Base-by-base conservation (phyloP, 106 monocot genomes). In the Narthecium ossifragum region DNA sequence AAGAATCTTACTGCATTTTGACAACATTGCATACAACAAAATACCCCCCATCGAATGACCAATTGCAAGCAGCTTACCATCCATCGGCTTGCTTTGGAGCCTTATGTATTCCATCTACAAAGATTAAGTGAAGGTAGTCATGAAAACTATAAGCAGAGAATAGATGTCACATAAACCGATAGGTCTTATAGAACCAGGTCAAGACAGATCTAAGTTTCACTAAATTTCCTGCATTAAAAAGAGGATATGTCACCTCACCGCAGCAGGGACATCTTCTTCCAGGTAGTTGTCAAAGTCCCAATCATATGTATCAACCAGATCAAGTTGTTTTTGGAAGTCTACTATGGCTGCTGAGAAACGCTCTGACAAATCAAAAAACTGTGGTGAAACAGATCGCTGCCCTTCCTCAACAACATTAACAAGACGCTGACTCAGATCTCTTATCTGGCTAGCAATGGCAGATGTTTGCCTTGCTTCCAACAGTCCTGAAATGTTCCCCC, bases 11-110 rank as follows among this genome's bases (percentile, higher is more conserved):
- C 94, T 66, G 64, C 59, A 82, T 70, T 65, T 80, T 25, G 96
- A 90, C 31, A 96, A 46, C 90, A 90, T 83, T 28, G 83, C 83
- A 73, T 96, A 96, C 31, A 96, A 67, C 28, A 96, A 70, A 36
- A 96, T 96, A 65, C 90, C 96, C 18, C 96, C 90, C 90, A 90
- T 96, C 2, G 90, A 96, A 66, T 96, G 96, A 48, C 96, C 90
- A 64, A 96, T 90, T 37, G 90, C 80, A 68, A 96, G 80, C 46
- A 90, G 53, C 31, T 78, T 96, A 34, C 83, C 84, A 81, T 96
- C 96, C 48, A 68, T 74, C 70, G 70, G 56, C 22, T 71, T 60
- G 68, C 72, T 84, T 14, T 90, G 80, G 2, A 53, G 31, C 45
- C 61, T 90, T 50, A 96, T 96, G 47, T 90, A 96, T 63, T 86